Evolutionary conservation across 352 stramenopile genomes (phyloP).

Genomic region (Pythium diclinum): DNA sequence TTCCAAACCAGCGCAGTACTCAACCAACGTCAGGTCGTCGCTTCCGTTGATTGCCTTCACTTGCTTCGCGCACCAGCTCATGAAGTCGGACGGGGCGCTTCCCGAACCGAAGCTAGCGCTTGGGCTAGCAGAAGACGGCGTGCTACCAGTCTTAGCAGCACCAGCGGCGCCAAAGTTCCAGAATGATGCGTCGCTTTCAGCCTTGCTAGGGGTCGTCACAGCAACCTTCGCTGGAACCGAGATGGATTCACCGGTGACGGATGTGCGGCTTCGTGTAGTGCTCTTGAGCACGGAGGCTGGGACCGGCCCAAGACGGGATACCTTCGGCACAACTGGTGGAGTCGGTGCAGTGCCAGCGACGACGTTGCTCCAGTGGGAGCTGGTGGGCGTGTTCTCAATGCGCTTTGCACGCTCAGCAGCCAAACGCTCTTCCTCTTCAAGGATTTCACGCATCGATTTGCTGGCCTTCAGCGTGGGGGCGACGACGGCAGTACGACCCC

Average conservation of each 20-base stretch:
- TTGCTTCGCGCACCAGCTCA: constrained; percentile 77
- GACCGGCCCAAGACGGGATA: constrained; percentile 62
- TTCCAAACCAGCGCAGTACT: constrained; percentile 95
- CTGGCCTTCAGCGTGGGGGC: constrained; percentile 32
- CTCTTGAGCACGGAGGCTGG: constrained; percentile 82
- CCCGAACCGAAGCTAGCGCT: constrained; percentile 41
- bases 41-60: constrained; percentile 70
- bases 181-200: constrained; percentile 70
- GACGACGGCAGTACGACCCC: constrained; percentile 40
- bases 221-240: constrained; percentile 19
- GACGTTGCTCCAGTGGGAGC: constrained; percentile 84
- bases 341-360: constrained; percentile 64
- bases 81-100: constrained; percentile 66
- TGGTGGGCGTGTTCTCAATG: constrained; percentile 33
- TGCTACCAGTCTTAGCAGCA: constrained; percentile 24
- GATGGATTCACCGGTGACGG: constrained; percentile 24
- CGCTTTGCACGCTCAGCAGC: constrained; percentile 60
- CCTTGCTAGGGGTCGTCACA: constrained; percentile 37
- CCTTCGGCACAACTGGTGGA: constrained; percentile 47
- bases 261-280: constrained; percentile 41
- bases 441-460: constrained; percentile 80
- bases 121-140: constrained; percentile 12
- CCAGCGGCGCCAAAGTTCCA: constrained; percentile 77
- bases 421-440: constrained; percentile 78
- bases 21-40: constrained; percentile 82